phyloP scores from a whole-genome alignment of 805 yeast species.

The Lachancea nothofagi region DNA sequence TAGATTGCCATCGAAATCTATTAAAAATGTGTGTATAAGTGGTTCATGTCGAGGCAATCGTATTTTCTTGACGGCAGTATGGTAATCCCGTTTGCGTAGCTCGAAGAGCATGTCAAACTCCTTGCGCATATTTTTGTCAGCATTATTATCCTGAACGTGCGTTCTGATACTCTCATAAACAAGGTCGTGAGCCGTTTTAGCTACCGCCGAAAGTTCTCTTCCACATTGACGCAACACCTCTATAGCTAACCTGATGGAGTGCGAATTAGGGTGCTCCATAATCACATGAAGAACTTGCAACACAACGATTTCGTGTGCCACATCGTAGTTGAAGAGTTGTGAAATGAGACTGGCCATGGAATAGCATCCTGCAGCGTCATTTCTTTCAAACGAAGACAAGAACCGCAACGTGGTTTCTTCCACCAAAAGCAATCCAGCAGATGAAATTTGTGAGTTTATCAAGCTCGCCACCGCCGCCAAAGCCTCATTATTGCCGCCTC shows the following conservation, averaged over 20 bases:
- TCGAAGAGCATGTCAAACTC: slow-evolving; percentile 44
- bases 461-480: slow-evolving; percentile 56
- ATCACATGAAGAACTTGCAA: slow-evolving; percentile 50
- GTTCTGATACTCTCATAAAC: slow-evolving; percentile 57
- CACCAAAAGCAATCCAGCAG: slow-evolving; percentile 54
- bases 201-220: slow-evolving; percentile 38
- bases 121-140: slow-evolving; percentile 37
- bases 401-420: slow-evolving; percentile 54
- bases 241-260: slow-evolving; percentile 50
- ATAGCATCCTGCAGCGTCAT: slow-evolving; percentile 41
- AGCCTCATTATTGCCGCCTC: slow-evolving; percentile 38
- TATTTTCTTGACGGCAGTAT: slow-evolving; percentile 14
- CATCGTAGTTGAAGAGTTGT: slow-evolving; percentile 57
- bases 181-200: slow-evolving; percentile 41
- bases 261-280: slow-evolving; percentile 45
- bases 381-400: slow-evolving; percentile 44
- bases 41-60: slow-evolving; percentile 32
- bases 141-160: slow-evolving; percentile 45
- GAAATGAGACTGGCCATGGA: slow-evolving; percentile 48
- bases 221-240: slow-evolving; percentile 51
- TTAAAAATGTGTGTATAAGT: slow-evolving; percentile 13
- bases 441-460: slow-evolving; percentile 62
- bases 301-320: slow-evolving; percentile 48
- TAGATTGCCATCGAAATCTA: slow-evolving; percentile 11
- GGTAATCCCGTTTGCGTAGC: slow-evolving; percentile 41